Conservation (phyloP, 2,329 filamentous ascomycete species). For the Helotiales sp. region DNA sequence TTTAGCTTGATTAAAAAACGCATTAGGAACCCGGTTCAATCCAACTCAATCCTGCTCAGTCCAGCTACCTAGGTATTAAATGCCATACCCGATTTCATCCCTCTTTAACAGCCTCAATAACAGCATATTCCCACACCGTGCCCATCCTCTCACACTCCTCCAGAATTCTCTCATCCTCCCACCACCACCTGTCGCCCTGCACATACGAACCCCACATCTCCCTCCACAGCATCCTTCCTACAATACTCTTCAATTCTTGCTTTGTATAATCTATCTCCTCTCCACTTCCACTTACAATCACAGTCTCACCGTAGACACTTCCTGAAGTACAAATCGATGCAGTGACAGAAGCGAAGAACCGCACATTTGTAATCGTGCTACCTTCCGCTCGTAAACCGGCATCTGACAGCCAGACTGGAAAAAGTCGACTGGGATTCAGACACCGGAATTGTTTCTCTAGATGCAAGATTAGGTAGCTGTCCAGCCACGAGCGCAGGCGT, state of each 20-base stretch:
- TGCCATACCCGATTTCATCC: slow-evolving; percentile 32
- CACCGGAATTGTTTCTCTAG: slow-evolving; percentile 64
- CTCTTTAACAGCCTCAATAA: slow-evolving; percentile 59
- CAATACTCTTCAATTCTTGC: slow-evolving; percentile 54
- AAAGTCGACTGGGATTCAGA: slow-evolving; percentile 60
- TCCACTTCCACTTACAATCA: too few relatives aligned
- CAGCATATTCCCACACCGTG: slow-evolving; percentile 63
- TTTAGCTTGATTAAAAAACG: too few relatives aligned
- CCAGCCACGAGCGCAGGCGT: slow-evolving; percentile 63
- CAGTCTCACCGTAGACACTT: not conserved
- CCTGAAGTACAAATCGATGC: not conserved
- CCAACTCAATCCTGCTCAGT: too few relatives aligned
- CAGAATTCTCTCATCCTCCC: slow-evolving; percentile 60
- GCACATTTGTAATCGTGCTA: slow-evolving; percentile 32
- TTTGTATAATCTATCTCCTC: slow-evolving; percentile 35
- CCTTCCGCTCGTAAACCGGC: slow-evolving; percentile 54
- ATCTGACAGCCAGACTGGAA: slow-evolving; percentile 63
- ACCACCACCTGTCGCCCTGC: slow-evolving; percentile 59
- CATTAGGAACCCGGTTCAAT: too few relatives aligned
- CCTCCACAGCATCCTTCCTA: slow-evolving; percentile 64
- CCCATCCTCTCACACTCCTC: slow-evolving; percentile 59
- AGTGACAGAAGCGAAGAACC: slow-evolving; percentile 35
- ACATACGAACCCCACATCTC: slow-evolving; percentile 59
- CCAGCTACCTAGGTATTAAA: not conserved
- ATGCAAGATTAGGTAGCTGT: slow-evolving; percentile 63